These are phyloP conservation scores for Debaryomyces subglobosus DNA, from an alignment of 1,139 yeast genomes.

Conservation along the genomic window DNA sequence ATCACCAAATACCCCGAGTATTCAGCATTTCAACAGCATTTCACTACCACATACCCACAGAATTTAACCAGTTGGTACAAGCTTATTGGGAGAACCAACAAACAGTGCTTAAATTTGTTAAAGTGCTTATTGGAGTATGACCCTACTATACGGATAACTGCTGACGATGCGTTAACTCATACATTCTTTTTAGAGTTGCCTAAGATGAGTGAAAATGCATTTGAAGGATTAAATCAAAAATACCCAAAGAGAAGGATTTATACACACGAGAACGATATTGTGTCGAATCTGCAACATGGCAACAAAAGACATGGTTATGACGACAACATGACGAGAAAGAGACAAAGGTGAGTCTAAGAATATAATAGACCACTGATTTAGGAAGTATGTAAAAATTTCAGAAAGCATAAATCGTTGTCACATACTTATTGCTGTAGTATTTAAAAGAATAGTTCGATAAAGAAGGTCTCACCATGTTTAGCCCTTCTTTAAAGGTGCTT, in stretches of 20 bases:
- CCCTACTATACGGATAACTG: slow-evolving; percentile 72
- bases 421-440: too few species aligned
- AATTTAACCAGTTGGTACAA: slow-evolving; percentile 84
- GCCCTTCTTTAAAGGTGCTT: neutral
- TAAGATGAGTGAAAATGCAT: slow-evolving; percentile 68
- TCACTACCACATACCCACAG: slow-evolving; percentile 59
- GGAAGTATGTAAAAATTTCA: neutral
- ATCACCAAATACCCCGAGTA: slow-evolving; percentile 84
- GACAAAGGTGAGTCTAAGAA: slow-evolving; percentile 22
- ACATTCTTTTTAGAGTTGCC: slow-evolving; percentile 74
- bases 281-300: slow-evolving; percentile 27
- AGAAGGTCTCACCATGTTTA: neutral
- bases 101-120: slow-evolving; percentile 67
- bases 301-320: slow-evolving; percentile 31
- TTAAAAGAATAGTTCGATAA: too few species aligned
- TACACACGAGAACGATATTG: slow-evolving; percentile 74
- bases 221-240: slow-evolving; percentile 61
- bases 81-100: slow-evolving; percentile 73
- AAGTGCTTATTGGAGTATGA: slow-evolving; percentile 74
- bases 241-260: slow-evolving; percentile 77
- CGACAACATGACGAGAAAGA: slow-evolving; percentile 29
- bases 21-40: slow-evolving; percentile 53
- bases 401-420: too few species aligned
- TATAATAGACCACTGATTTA: neutral
- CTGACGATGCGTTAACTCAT: slow-evolving; percentile 68